phyloP scores from a whole-genome alignment of 306 rosid genomes.

The Luffa aegyptiaca region DNA sequence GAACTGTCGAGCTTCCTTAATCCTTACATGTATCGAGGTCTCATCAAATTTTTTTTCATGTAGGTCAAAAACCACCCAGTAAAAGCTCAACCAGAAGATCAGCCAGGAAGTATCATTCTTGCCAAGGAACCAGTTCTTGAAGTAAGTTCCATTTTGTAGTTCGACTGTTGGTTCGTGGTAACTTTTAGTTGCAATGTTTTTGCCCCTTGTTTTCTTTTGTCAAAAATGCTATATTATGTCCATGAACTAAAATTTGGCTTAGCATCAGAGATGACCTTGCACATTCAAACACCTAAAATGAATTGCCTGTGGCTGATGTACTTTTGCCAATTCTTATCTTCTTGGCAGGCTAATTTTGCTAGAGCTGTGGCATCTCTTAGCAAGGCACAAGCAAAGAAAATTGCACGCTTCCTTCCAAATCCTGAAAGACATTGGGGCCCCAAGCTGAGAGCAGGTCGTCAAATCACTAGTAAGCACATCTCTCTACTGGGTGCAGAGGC shows the following conservation, averaged over 20 bases:
- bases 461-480: conserved; percentile 74
- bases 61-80: conserved; percentile 91
- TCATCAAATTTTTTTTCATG: background rate
- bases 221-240: background rate
- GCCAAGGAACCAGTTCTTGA: conserved; percentile 87
- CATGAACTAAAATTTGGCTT: background rate
- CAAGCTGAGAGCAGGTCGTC: conserved; percentile 88
- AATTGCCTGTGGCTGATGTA: background rate
- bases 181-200: background rate
- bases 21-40: background rate
- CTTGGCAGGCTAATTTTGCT: conserved; percentile 71
- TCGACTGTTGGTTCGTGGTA: background rate
- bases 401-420: conserved; percentile 86
- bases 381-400: conserved; percentile 88
- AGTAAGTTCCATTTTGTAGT: conserved; percentile 34
- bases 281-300: background rate
- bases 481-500: conserved; percentile 80
- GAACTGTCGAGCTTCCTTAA: background rate
- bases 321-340: background rate
- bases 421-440: conserved; percentile 99
- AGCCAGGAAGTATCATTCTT: conserved; percentile 77
- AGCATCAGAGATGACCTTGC: background rate
- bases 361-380: conserved; percentile 82
- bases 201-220: background rate
- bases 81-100: conserved; percentile 78